Base-by-base conservation (phyloP, 2,329 filamentous ascomycete species). In the Alternaria gansuensis region DNA sequence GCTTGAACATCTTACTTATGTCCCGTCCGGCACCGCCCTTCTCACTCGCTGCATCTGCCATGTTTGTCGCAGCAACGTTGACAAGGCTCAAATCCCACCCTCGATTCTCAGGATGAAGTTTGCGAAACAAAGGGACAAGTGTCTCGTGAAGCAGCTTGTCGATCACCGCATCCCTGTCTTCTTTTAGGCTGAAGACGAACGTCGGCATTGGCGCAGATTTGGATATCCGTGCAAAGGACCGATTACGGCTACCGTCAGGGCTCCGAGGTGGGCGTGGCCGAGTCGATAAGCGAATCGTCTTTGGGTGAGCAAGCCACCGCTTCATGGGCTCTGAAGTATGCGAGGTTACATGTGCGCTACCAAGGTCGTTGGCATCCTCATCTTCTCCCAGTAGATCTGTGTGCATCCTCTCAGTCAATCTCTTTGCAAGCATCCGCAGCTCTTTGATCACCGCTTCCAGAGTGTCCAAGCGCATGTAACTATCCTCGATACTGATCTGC, bases 401-500 rank as follows among this genome's bases (percentile, higher is more conserved):
- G 41, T 89, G 87, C 90, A 97, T 93, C 31, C 93, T 85, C 31
- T 86, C 85, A 11, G 97, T 76, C 9, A 98, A 81, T 64, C 90
- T 92, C 11, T 80, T 82, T 0, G 90, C 83, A 2, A 97, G 80
- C 59, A 85, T 83, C n/a, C 81, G 77, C 39, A 97, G 81, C 77
- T 96, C 89, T 62, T 85, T 86, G 40, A 81, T 79, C 29, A 96
- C 87, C 58, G 88, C 84, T 1, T 85, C 76, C 51, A 89, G 74
- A 0, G 83, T 87, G 65, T 90, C 85, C 1, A 97, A 81, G 0
- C 88, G 87, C 24, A 86, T 84, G 75, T 96, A 98, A 14, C 92
- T 95, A 77, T 98, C 93, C 74, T 98, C 94, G 63, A 98, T 95
- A 75, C 92, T 95, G 73, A 98, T 96, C 76, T 97, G 93, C 1